Evolutionary conservation across 176 grass and related monocot species (phyloP).

Genomic region (Carex kokanica): DNA sequence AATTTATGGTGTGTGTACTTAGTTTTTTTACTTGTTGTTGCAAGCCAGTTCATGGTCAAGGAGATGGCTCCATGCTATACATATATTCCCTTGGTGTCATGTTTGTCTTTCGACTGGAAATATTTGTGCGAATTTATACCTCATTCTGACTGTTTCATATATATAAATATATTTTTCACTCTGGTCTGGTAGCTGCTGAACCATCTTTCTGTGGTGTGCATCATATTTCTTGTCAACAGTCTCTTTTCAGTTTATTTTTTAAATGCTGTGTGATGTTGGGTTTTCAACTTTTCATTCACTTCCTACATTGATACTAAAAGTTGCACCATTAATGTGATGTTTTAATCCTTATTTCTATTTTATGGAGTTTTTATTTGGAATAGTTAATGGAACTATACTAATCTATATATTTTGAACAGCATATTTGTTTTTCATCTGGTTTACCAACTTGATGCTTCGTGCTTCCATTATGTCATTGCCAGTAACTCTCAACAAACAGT

Average conservation of each 20-base stretch:
- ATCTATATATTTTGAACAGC: background rate
- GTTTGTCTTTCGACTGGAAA: slow-evolving; percentile 25
- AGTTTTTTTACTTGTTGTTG: slow-evolving; percentile 26
- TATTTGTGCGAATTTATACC: slow-evolving; percentile 32
- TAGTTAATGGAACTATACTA: background rate
- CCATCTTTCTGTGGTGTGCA: slow-evolving; percentile 8
- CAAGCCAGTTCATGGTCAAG: slow-evolving; percentile 19
- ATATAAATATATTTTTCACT: slow-evolving; percentile 29
- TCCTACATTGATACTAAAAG: background rate
- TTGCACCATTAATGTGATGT: background rate
- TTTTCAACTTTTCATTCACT: background rate
- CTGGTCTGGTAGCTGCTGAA: background rate
- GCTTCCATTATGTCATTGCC: background rate
- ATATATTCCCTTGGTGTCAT: slow-evolving; percentile 28
- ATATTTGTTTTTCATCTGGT: background rate
- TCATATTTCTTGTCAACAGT: slow-evolving; percentile 13
- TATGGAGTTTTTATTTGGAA: background rate
- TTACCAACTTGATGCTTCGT: background rate
- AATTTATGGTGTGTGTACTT: slow-evolving; percentile 29
- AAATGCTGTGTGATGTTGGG: background rate
- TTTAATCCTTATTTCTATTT: background rate
- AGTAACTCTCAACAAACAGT: background rate
- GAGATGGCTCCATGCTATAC: slow-evolving; percentile 29
- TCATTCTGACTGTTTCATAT: slow-evolving; percentile 31
- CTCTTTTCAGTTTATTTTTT: slow-evolving; percentile 6